Conservation (phyloP, 2,329 filamentous ascomycete species). For the Pleurostoma richardsiae region DNA sequence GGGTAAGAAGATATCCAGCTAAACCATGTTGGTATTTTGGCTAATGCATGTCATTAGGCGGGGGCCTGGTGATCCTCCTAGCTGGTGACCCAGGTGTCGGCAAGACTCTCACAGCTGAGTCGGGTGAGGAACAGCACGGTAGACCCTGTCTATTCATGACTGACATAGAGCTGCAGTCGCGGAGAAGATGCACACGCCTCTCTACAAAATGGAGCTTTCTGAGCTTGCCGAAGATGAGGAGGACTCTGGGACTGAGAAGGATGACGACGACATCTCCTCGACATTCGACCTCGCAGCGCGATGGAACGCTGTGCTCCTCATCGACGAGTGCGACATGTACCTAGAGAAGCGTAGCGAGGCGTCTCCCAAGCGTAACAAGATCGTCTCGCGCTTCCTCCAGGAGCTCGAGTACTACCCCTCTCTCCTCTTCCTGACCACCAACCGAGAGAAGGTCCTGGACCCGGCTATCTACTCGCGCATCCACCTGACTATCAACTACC, state of each 20-base stretch:
- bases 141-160: no score
- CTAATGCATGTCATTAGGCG: no score
- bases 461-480: slow-evolving; percentile 30
- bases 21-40: no score
- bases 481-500: slow-evolving; percentile 27
- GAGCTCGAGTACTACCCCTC: slow-evolving; percentile 28
- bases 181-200: no score
- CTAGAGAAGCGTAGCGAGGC: slow-evolving; percentile 26
- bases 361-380: slow-evolving; percentile 8
- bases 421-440: slow-evolving; percentile 33
- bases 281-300: slow-evolving; percentile 24
- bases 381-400: slow-evolving; percentile 20
- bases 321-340: slow-evolving; percentile 26
- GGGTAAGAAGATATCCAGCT: no score
- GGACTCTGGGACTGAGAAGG: slow-evolving; percentile 11
- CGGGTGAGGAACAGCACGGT: no score
- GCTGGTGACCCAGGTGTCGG: no score
- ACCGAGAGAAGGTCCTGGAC: slow-evolving; percentile 30
- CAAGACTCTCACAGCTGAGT: no score
- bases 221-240: no score
- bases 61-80: no score
- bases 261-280: slow-evolving; percentile 38
- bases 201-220: no score
- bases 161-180: no score
- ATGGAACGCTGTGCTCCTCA: slow-evolving; percentile 25